These are phyloP conservation scores for Sanghuangporus weigelae DNA, from an alignment of 1,284 basidiomycete genomes.

Conservation along the genomic window DNA sequence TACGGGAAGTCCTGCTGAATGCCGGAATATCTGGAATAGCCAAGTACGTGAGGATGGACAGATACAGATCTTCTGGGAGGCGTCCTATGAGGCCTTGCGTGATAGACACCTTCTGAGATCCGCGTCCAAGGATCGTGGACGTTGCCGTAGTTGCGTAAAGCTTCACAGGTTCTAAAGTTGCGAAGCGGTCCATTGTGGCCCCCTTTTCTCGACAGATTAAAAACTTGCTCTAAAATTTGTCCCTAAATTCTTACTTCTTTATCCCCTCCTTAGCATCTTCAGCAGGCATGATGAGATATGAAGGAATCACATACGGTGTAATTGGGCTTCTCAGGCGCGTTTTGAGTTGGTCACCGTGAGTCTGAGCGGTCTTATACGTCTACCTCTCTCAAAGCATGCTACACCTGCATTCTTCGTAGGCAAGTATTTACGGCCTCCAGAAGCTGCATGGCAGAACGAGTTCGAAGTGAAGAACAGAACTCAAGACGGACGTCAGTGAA, in stretches of 20 bases:
- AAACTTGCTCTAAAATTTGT: too few species aligned
- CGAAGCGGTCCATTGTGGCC: slow-evolving; percentile 67
- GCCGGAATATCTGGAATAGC: slow-evolving; percentile 75
- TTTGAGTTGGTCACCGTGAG: too few species aligned
- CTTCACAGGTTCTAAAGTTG: slow-evolving; percentile 68
- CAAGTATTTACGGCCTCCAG: background rate
- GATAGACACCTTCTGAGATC: slow-evolving; percentile 17
- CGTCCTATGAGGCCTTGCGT: slow-evolving; percentile 58
- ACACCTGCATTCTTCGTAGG: too few species aligned
- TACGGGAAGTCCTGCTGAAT: slow-evolving; percentile 64
- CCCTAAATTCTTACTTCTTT: too few species aligned
- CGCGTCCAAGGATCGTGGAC: slow-evolving; percentile 15
- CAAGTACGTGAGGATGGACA: slow-evolving; percentile 65
- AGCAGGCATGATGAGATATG: too few species aligned
- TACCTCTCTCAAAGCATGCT: too few species aligned
- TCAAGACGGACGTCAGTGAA: background rate
- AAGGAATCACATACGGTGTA: too few species aligned
- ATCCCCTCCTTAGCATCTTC: too few species aligned
- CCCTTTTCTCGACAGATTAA: background rate
- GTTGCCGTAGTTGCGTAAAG: slow-evolving; percentile 41
- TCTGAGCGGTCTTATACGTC: too few species aligned
- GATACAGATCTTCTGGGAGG: slow-evolving; percentile 73
- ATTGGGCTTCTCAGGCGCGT: too few species aligned
- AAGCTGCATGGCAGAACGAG: background rate
- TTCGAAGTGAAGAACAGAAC: background rate